Evolutionary conservation across 1,139 yeast genomes (phyloP), one percentile per base, ranked within the genome.

Genomic region (Pichia norvegensis): DNA sequence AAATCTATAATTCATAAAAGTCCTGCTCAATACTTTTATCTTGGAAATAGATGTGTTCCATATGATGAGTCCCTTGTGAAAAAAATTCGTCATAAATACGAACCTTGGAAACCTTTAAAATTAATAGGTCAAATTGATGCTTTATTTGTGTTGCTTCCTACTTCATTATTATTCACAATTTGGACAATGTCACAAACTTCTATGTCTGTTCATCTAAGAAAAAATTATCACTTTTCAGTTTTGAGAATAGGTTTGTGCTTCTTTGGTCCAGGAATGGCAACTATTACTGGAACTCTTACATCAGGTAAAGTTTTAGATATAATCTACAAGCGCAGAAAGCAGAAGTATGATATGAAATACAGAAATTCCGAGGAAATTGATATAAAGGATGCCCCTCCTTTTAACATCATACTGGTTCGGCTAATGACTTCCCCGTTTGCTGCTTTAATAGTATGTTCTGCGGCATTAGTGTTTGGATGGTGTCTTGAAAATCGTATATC

Each of bases 181-280:
- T 85, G 90, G 88, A 76, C 81, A n/a, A 72, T 81, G 65, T 69
- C 78, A 33, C 70, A 81, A 48, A 82, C 94, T 0, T 73, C 86
- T 0, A 62, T 82, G 46, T 74, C 90, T 0, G 73, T 83, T 0
- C 63, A 73, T 6, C 62, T 85, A 25, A 62, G 75, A 10, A 59
- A 64, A 9, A 52, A 64, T 9, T 84, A 84, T 52, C 67, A 69
- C 5, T 75, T 76, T 50, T 53, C 69, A 2, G 74, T 79, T 1
- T 65, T 76, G 19, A 68, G 75, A 33, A 71, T 84, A 39, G 95
- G 94, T 1, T 59, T 79, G 25, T 78, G 85, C 40, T 85, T 72
- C 55, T 60, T 79, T 38, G 76, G 82, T 2, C 73, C 79, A 0
- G 85, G 85, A 4, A 44, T 72, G n/a, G 81, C 81, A n/a, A 72